Conservation (phyloP, 176 grass and related monocot species). For the Phyllostachys edulis region DNA sequence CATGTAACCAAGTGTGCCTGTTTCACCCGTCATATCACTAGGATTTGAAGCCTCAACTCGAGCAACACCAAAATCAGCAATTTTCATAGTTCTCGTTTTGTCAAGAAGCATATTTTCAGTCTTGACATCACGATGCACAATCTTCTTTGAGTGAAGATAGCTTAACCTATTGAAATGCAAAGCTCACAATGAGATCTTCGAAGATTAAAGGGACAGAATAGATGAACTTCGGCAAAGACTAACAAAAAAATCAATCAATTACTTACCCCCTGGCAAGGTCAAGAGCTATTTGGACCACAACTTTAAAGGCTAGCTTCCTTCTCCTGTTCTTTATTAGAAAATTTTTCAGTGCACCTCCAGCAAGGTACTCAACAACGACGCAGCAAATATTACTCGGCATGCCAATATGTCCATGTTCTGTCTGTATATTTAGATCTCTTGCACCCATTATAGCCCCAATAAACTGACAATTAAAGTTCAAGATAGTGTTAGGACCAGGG, state of each 20-base stretch:
- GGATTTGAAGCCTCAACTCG: slow-evolving; percentile 98
- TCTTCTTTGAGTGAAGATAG: slow-evolving; percentile 97
- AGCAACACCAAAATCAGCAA: slow-evolving; percentile 99
- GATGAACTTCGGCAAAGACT: neutral
- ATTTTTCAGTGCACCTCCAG: slow-evolving; percentile 93
- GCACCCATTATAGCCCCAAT: slow-evolving; percentile 94
- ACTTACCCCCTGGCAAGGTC: slow-evolving; percentile 92
- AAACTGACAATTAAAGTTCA: slow-evolving; percentile 59
- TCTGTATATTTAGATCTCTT: slow-evolving; percentile 89
- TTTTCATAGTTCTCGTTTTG: slow-evolving; percentile 90
- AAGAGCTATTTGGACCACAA: slow-evolving; percentile 83
- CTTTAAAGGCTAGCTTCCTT: slow-evolving; percentile 97
- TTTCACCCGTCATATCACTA: slow-evolving; percentile 98
- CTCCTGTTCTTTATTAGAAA: slow-evolving; percentile 98
- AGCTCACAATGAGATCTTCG: slow-evolving; percentile 4
- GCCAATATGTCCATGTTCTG: slow-evolving; percentile 86
- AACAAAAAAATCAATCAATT: neutral
- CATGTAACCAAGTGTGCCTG: slow-evolving; percentile 99
- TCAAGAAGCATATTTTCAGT: slow-evolving; percentile 99
- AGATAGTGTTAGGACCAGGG: slow-evolving; percentile 40
- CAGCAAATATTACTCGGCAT: slow-evolving; percentile 92
- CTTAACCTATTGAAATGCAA: slow-evolving; percentile 59
- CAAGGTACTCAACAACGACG: slow-evolving; percentile 90
- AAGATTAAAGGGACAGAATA: slow-evolving; percentile 20
- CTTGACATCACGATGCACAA: slow-evolving; percentile 96